Base-by-base conservation (phyloP, 108 stramenopile species). In the Fragilaria crotonensis region DNA sequence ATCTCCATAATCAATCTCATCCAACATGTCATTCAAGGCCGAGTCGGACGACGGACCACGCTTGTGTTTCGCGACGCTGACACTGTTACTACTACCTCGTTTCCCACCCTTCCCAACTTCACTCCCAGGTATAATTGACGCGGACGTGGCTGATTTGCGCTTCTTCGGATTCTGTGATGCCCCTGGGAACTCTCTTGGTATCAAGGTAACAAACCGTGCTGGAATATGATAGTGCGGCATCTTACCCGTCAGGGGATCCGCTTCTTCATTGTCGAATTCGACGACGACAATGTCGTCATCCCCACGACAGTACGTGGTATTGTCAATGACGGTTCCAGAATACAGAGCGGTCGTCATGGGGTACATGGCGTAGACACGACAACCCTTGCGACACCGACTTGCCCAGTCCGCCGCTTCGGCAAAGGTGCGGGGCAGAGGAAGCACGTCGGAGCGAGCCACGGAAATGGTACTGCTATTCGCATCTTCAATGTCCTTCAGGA, bases 281-380 rank as follows among this genome's bases (percentile, higher is more conserved):
- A 85, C 82, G 2, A 89, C 84, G 18, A 85, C 65, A 21, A 89
- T 78, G 48, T 89, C 84, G 56, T 89, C 88, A 59, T 85, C 75
- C n/a, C 57, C 71, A 51, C 80, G 67, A 55, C 82, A 85, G 48
- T 84, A 89, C 0, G 80, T 85, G 4, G 76, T 77, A 52, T 72
- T 84, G 45, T 89, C 84, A 21, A 79, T 70, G 17, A 85, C 88
- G 14, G 87, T 85, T 30, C 81, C 87, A 25, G 79, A 49, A 48
- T 85, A 85, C 21, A 89, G 52, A n/a, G 81, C 70, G 2, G 79
- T 85, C 25, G 88, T 85, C 26, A 76, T 33, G 0, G 88, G 88
- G 66, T 84, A 89, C 75, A 89, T 82, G 50, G 84, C 82, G 51
- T 81, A 85, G n/a, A 84, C 73, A 29, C 80, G 67, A 46, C 61